phyloP scores from a whole-genome alignment of 768 basidiomycete genomes.

The Termitomyces sp. region DNA sequence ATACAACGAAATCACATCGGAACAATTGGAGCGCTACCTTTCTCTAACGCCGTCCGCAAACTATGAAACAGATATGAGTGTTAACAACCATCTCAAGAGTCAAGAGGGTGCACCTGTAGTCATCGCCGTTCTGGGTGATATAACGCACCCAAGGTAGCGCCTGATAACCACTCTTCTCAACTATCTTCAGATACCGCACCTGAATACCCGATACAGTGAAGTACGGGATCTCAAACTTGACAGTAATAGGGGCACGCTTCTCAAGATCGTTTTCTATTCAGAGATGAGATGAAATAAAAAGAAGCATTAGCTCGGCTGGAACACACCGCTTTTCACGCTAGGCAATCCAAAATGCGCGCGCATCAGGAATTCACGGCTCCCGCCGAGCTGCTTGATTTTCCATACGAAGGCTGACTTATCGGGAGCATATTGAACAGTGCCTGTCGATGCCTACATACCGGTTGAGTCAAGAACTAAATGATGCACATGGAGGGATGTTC shows the following conservation, averaged over 20 bases:
- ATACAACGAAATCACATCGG: constrained; percentile 35
- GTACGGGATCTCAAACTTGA: constrained; percentile 98
- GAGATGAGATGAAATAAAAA: neutral
- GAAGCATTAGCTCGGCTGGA: neutral
- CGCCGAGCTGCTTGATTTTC: constrained; percentile 98
- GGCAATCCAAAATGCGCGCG: constrained; percentile 96
- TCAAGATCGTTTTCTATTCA: constrained; percentile 66
- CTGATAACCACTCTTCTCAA: constrained; percentile 98
- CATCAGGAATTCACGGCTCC: constrained; percentile 96
- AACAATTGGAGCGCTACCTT: constrained; percentile 62
- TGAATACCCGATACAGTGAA: constrained; percentile 98
- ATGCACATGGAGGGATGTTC: constrained; percentile 19
- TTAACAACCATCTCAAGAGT: neutral
- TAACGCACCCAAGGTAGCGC: constrained; percentile 95
- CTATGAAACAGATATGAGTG: constrained; percentile 25
- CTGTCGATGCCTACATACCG: constrained; percentile 74
- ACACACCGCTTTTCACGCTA: constrained; percentile 83
- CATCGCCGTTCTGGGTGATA: constrained; percentile 88
- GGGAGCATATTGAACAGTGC: constrained; percentile 93
- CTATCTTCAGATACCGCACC: constrained; percentile 96
- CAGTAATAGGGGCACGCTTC: constrained; percentile 91
- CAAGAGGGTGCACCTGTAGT: constrained; percentile 62
- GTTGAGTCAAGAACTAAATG: neutral
- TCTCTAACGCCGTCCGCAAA: constrained; percentile 70
- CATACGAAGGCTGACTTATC: constrained; percentile 98